phyloP scores from a whole-genome alignment of 805 yeast genomes.

The Candida orba region DNA sequence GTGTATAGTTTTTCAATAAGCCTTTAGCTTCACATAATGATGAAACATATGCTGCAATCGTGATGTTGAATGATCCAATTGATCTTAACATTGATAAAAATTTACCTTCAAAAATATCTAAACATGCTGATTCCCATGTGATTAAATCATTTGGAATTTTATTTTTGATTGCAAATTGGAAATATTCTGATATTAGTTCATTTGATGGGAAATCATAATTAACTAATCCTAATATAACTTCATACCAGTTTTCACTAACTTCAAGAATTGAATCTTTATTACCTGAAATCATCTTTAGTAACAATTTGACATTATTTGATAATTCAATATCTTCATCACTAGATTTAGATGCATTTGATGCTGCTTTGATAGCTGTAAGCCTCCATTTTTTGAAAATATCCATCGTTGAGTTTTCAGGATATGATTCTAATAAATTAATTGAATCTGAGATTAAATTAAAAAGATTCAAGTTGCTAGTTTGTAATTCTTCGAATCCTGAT shows the following conservation, averaged over 20 bases:
- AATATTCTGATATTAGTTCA: constrained; percentile 35
- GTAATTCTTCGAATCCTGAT: constrained; percentile 36
- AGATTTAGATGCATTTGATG: constrained; percentile 19
- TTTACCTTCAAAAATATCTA: constrained; percentile 48
- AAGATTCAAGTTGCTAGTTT: constrained; percentile 12
- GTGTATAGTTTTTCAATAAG: constrained; percentile 34
- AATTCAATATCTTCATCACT: constrained; percentile 12
- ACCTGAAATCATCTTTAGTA: constrained; percentile 31
- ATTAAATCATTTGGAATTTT: constrained; percentile 32
- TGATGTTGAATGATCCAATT: constrained; percentile 50
- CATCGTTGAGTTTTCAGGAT: constrained; percentile 26
- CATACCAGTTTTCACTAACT: constrained; percentile 61
- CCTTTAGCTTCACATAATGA: constrained; percentile 61
- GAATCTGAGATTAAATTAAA: constrained; percentile 30
- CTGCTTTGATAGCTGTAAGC: constrained; percentile 20
- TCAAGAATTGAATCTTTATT: constrained; percentile 39
- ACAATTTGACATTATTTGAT: constrained; percentile 24
- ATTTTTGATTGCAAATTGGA: constrained; percentile 27
- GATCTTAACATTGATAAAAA: constrained; percentile 50
- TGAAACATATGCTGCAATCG: constrained; percentile 58
- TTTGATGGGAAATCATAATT: constrained; percentile 53
- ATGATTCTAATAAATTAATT: constrained; percentile 26
- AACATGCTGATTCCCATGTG: constrained; percentile 50
- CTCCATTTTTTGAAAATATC: constrained; percentile 33
- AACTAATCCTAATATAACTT: constrained; percentile 47